phyloP scores from a whole-genome alignment of 495 filamentous ascomycete species.

The Penicillium soppii region DNA sequence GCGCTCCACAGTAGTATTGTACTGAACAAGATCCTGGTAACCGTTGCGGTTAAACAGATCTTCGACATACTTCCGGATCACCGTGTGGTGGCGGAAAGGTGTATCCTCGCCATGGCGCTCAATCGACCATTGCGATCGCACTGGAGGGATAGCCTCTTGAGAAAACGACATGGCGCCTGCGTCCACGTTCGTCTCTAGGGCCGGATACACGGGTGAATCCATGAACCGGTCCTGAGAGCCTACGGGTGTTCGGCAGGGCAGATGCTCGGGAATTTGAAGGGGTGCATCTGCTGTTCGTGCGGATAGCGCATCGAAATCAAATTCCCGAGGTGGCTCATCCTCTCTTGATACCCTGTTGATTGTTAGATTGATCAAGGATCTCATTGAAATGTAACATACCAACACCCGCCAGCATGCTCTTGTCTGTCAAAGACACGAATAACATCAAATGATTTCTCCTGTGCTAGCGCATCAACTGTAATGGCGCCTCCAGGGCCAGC shows the following conservation, averaged over 20 bases:
- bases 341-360: constrained; percentile 44
- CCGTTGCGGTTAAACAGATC: constrained; percentile 34
- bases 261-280: constrained; percentile 39
- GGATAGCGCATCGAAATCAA: constrained; percentile 42
- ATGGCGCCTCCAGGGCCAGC: constrained; percentile 60
- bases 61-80: constrained; percentile 41
- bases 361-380: background rate
- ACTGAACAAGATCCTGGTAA: constrained; percentile 36
- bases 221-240: constrained; percentile 45
- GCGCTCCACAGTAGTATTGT: constrained; percentile 42
- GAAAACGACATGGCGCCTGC: constrained; percentile 42
- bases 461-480: constrained; percentile 54
- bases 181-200: constrained; percentile 42
- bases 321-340: constrained; percentile 25
- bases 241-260: constrained; percentile 48
- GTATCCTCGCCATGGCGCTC: constrained; percentile 35
- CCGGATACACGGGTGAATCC: constrained; percentile 43
- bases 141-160: constrained; percentile 32
- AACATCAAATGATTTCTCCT: constrained; percentile 54
- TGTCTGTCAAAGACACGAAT: constrained; percentile 61
- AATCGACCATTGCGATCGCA: constrained; percentile 37
- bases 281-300: constrained; percentile 49
- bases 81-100: constrained; percentile 38
- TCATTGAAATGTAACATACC: constrained; percentile 36
- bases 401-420: constrained; percentile 57